These are phyloP conservation scores for Neofusicoccum ribis DNA, from an alignment of 2,329 filamentous ascomycete species.

Conservation along the genomic window DNA sequence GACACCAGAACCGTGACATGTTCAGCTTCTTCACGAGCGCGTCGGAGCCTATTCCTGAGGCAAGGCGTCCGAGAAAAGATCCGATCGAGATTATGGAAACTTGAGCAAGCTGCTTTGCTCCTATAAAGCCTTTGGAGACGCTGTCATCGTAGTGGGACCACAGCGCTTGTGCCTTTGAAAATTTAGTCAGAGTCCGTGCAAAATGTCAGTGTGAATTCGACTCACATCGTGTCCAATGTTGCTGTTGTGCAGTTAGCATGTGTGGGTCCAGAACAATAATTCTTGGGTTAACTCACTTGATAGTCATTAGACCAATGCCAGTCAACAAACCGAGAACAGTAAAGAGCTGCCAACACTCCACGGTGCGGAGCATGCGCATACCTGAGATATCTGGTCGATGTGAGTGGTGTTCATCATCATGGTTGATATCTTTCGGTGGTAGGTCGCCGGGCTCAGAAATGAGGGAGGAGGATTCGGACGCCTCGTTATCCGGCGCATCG, in stretches of 20 bases:
- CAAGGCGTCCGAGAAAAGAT: constrained; percentile 79
- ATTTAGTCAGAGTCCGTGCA: neutral
- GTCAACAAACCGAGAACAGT: constrained; percentile 84
- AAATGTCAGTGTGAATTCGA: neutral
- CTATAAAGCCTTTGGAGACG: constrained; percentile 71
- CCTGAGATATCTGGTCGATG: constrained; percentile 90
- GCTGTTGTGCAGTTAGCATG: constrained; percentile 48
- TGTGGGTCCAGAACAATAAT: neutral
- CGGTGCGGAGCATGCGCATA: constrained; percentile 65
- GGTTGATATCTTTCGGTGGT: constrained; percentile 45
- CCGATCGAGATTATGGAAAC: constrained; percentile 91
- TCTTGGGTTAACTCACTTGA: constrained; percentile 69
- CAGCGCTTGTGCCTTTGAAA: constrained; percentile 64
- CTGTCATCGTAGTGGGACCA: constrained; percentile 83
- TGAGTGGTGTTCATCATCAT: constrained; percentile 68
- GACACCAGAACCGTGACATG: constrained; percentile 86
- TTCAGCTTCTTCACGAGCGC: constrained; percentile 78
- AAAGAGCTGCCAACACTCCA: constrained; percentile 92
- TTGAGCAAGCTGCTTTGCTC: constrained; percentile 82
- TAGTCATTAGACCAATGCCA: constrained; percentile 95
- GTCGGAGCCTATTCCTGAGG: constrained; percentile 78
- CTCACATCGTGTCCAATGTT: constrained; percentile 72
- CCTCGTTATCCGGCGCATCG: constrained; percentile 35
- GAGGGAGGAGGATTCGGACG: constrained; percentile 78
- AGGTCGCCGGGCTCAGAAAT: constrained; percentile 66